Evolutionary conservation across 164 flowering plant species (phyloP).

Genomic region (Pachysandra terminalis): DNA sequence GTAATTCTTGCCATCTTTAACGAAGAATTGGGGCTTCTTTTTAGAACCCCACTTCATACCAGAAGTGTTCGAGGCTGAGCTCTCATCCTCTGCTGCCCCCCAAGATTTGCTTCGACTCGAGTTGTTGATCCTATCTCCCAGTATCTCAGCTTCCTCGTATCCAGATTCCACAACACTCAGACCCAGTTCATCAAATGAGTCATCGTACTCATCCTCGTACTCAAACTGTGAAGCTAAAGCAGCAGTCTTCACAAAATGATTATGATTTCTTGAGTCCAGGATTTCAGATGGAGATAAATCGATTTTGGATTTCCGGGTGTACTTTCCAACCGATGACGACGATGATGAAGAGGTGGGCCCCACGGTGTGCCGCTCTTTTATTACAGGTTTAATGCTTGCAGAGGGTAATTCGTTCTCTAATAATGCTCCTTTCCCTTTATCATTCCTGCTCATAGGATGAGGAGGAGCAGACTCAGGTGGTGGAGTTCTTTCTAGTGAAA

Average conservation of each 20-base stretch:
- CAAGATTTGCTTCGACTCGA: slow-evolving; percentile 29
- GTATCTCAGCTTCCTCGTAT: slow-evolving; percentile 52
- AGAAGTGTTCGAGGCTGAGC: slow-evolving; percentile 22
- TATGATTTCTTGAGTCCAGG: slow-evolving; percentile 42
- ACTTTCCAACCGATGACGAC: slow-evolving; percentile 60
- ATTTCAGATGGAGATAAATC: slow-evolving; percentile 29
- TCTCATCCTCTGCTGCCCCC: slow-evolving; percentile 28
- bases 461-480: slow-evolving; percentile 34
- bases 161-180: slow-evolving; percentile 68
- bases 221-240: slow-evolving; percentile 64
- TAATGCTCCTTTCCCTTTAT: slow-evolving; percentile 82
- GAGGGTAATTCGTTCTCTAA: slow-evolving; percentile 31
- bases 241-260: slow-evolving; percentile 39
- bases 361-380: slow-evolving; percentile 11
- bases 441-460: slow-evolving; percentile 36
- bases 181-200: slow-evolving; percentile 94
- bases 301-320: slow-evolving; percentile 52
- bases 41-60: slow-evolving; percentile 61
- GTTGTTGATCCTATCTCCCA: slow-evolving; percentile 40
- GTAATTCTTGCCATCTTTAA: slow-evolving; percentile 96
- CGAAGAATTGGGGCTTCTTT: slow-evolving; percentile 81
- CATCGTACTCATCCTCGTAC: slow-evolving; percentile 98
- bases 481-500: slow-evolving; percentile 51
- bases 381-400: slow-evolving; percentile 3
- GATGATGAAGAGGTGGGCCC: slow-evolving; percentile 35